Evolutionary conservation across 352 stramenopile genomes (phyloP).

Genomic region (Pilasporangium apinafurcum): DNA sequence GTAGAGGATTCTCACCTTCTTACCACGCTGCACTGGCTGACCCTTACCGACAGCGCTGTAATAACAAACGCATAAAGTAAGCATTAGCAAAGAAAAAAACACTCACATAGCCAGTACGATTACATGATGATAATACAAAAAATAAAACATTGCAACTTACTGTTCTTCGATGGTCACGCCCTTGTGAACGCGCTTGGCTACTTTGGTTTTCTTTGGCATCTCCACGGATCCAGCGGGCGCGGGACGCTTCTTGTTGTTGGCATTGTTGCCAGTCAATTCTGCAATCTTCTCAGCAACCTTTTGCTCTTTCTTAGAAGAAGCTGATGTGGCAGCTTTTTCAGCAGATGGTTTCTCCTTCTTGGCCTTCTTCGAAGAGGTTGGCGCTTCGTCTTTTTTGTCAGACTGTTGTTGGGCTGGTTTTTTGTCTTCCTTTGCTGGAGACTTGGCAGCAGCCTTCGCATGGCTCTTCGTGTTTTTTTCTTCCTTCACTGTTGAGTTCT

Average conservation of each 20-base stretch:
- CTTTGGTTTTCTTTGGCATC: conserved; percentile 77
- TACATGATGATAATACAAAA: neutral
- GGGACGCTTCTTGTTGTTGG: conserved; percentile 61
- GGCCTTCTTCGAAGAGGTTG: conserved; percentile 20
- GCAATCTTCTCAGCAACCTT: conserved; percentile 48
- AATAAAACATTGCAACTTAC: conserved; percentile 22
- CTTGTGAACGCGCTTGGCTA: conserved; percentile 49
- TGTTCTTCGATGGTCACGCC: conserved; percentile 75
- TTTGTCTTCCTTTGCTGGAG: conserved; percentile 16
- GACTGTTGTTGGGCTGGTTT: conserved; percentile 19
- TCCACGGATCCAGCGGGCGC: conserved; percentile 50
- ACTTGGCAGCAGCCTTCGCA: conserved; percentile 6
- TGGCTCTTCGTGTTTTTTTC: too few relatives aligned
- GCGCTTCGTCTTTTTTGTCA: conserved; percentile 13
- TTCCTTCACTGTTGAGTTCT: conserved; percentile 13
- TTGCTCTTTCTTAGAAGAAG: conserved; percentile 31
- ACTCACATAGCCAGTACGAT: neutral
- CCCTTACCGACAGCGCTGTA: conserved; percentile 71
- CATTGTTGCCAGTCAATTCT: conserved; percentile 25
- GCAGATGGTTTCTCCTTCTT: too few relatives aligned
- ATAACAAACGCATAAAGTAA: conserved; percentile 1
- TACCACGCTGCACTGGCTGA: conserved; percentile 36
- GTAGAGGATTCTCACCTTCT: conserved; percentile 82
- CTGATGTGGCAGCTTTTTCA: too few relatives aligned
- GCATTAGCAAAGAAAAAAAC: neutral